phyloP scores from a whole-genome alignment of 441 rosid genomes.

The Pelargonium citronellum region DNA sequence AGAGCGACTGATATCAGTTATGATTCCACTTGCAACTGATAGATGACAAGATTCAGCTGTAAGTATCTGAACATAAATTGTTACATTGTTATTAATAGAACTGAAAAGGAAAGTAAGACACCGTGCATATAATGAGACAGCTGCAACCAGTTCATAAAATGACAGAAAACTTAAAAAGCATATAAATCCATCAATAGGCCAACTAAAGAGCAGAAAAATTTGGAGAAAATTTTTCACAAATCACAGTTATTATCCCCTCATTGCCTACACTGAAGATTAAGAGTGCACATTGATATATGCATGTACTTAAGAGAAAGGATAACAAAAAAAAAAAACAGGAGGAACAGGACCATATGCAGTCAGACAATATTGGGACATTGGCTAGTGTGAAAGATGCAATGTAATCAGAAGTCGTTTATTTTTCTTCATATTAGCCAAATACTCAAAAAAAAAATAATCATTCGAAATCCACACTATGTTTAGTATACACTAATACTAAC shows the following conservation, averaged over 20 bases:
- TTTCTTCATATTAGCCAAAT: background rate
- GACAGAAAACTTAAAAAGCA: background rate
- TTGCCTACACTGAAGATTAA: too few relatives aligned
- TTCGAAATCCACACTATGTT: background rate
- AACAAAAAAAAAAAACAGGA: background rate
- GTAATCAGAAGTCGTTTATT: slow-evolving; percentile 8
- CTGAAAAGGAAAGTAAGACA: slow-evolving; percentile 12
- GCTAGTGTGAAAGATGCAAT: background rate
- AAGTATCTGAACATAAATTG: slow-evolving; percentile 50
- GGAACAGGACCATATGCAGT: background rate
- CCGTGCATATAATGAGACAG: background rate
- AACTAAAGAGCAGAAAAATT: background rate
- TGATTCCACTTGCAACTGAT: slow-evolving; percentile 64
- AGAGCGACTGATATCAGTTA: slow-evolving; percentile 57
- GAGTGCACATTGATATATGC: too few relatives aligned
- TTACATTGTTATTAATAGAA: slow-evolving; percentile 9
- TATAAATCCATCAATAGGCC: background rate
- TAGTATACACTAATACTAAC: background rate
- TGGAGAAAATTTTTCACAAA: too few relatives aligned
- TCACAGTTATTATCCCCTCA: too few relatives aligned
- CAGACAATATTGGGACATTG: background rate
- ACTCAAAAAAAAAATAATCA: background rate
- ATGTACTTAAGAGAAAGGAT: too few relatives aligned
- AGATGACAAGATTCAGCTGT: slow-evolving; percentile 53
- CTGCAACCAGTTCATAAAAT: slow-evolving; percentile 4